Evolutionary conservation across 441 rosid species (phyloP).

Genomic region (Gossypium gossypioides): DNA sequence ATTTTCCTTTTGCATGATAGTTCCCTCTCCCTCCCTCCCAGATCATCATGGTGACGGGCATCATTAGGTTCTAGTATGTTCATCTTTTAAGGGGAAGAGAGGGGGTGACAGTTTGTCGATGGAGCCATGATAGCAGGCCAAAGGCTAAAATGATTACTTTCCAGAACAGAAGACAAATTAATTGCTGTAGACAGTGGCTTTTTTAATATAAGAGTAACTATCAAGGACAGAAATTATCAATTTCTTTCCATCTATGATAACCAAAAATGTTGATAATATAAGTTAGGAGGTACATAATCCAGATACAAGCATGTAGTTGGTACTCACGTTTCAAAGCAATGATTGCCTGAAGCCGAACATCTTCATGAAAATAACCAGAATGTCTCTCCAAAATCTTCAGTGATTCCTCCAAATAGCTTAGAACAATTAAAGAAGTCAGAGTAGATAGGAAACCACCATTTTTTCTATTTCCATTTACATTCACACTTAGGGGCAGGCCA

Average conservation of each 20-base stretch:
- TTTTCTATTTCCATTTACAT: background rate
- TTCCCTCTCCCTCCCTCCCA: background rate
- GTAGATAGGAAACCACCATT: background rate
- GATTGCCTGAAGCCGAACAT: slow-evolving; percentile 92
- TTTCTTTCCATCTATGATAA: background rate
- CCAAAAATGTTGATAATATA: background rate
- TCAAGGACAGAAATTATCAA: background rate
- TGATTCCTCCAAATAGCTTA: slow-evolving; percentile 86
- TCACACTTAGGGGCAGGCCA: background rate
- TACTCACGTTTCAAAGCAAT: slow-evolving; percentile 76
- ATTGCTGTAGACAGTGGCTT: background rate
- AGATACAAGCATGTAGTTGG: slow-evolving; percentile 1
- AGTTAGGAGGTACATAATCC: background rate
- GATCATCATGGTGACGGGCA: background rate
- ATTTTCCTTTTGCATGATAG: background rate
- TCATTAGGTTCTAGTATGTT: background rate
- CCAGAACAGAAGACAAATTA: background rate
- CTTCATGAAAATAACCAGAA: slow-evolving; percentile 93
- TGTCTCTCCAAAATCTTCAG: slow-evolving; percentile 72
- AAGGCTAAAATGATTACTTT: background rate
- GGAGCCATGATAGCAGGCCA: background rate
- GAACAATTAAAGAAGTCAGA: slow-evolving; percentile 39
- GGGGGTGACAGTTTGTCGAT: background rate
- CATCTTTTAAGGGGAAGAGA: background rate
- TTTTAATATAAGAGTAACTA: background rate